phyloP scores from a whole-genome alignment of 176 grass and related monocot genomes.

The Pontederia paniculata region DNA sequence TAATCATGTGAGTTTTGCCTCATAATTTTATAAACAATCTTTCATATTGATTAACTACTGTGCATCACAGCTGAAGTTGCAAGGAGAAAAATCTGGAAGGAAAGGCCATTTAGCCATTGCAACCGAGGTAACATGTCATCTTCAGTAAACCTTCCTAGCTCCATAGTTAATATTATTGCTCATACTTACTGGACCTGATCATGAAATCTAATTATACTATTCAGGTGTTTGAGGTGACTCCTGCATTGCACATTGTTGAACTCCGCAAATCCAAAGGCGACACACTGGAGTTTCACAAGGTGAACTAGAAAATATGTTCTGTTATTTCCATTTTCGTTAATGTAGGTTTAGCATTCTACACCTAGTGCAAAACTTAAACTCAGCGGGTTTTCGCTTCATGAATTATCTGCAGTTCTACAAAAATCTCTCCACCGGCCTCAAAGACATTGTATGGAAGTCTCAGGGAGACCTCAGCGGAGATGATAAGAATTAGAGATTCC shows the following conservation, averaged over 20 bases:
- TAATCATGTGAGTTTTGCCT: not conserved
- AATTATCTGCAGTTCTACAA: slow-evolving; percentile 51
- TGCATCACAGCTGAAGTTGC: slow-evolving; percentile 64
- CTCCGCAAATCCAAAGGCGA: slow-evolving; percentile 84
- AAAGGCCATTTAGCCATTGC: slow-evolving; percentile 90
- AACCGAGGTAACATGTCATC: slow-evolving; percentile 45
- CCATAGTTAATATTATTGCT: not conserved
- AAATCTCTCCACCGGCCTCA: slow-evolving; percentile 58
- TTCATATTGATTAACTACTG: not conserved
- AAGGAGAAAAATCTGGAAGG: slow-evolving; percentile 92
- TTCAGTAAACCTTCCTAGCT: not conserved
- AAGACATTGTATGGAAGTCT: slow-evolving; percentile 83
- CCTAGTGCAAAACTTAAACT: not conserved
- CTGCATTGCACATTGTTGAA: slow-evolving; percentile 83
- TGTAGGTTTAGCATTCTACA: not conserved
- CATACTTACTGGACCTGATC: slow-evolving; percentile 3
- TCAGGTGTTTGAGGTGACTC: slow-evolving; percentile 94
- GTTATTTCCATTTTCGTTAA: not conserved
- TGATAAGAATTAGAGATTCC: not conserved
- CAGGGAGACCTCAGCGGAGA: slow-evolving; percentile 12
- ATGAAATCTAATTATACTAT: slow-evolving; percentile 2
- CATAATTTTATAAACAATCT: not conserved
- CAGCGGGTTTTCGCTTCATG: not conserved
- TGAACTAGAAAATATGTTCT: slow-evolving; percentile 6
- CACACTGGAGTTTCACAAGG: slow-evolving; percentile 91